These are phyloP conservation scores for Pachysandra terminalis DNA, from an alignment of 164 flowering plant species.

Conservation along the genomic window DNA sequence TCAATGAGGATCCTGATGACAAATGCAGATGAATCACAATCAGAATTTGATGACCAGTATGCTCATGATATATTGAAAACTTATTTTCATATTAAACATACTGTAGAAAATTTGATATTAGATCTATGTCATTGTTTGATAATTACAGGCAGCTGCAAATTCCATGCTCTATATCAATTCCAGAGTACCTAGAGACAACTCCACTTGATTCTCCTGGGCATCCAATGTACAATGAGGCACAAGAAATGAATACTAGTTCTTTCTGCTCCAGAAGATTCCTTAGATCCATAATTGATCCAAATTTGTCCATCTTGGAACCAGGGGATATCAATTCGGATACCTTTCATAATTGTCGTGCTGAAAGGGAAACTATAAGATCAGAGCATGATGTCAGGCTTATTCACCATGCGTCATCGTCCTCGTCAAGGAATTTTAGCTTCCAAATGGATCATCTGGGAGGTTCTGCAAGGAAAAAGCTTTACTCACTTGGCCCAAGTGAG, in stretches of 20 bases:
- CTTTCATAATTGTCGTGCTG: conserved; percentile 12
- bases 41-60: conserved; percentile 29
- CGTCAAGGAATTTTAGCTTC: conserved; percentile 7
- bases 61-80: conserved; percentile 8
- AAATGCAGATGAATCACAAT: conserved; percentile 14
- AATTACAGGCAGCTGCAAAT: conserved; percentile 30
- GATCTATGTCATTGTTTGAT: neutral
- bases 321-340: conserved; percentile 17
- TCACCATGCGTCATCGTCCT: conserved; percentile 17
- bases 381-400: conserved; percentile 19
- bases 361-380: conserved; percentile 20
- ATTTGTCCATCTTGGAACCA: conserved; percentile 22
- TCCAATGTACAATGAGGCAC: conserved; percentile 17
- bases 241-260: conserved; percentile 20
- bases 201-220: conserved; percentile 13
- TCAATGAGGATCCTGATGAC: conserved; percentile 8
- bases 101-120: neutral
- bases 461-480: conserved; percentile 15
- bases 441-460: conserved; percentile 9
- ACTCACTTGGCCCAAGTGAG: conserved; percentile 10
- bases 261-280: conserved; percentile 25
- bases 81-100: neutral
- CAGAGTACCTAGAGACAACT: conserved; percentile 8
- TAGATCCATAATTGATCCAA: conserved; percentile 26
- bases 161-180: conserved; percentile 19